Evolutionary conservation across 306 rosid species (phyloP).

Genomic region (Vigna unguiculata): DNA sequence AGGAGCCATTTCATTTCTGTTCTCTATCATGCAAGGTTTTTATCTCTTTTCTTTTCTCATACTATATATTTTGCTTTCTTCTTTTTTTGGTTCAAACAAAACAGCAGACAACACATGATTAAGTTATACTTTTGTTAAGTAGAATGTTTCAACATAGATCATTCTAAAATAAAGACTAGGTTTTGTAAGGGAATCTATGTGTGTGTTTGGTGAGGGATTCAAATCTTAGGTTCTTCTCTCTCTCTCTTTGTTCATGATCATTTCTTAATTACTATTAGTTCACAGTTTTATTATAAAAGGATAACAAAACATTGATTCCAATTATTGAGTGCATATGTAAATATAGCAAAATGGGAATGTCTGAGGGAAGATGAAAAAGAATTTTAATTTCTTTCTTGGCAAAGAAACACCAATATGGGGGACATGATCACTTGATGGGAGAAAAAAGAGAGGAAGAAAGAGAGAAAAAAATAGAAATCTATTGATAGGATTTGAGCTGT

Average conservation of each 20-base stretch:
- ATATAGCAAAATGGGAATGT: background rate
- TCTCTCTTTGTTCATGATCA: background rate
- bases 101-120: background rate
- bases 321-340: background rate
- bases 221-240: background rate
- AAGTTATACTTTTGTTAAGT: background rate
- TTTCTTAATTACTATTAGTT: background rate
- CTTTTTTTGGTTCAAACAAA: background rate
- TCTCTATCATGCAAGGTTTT: constrained; percentile 96
- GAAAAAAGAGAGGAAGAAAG: background rate
- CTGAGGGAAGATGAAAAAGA: background rate
- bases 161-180: background rate
- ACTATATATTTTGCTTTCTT: background rate
- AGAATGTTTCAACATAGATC: background rate
- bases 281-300: background rate
- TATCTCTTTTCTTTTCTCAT: background rate
- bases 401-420: constrained; percentile 4
- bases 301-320: background rate
- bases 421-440: constrained; percentile 8
- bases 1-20: constrained; percentile 89
- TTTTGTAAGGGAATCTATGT: background rate
- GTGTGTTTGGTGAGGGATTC: background rate
- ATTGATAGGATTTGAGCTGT: constrained; percentile 1
- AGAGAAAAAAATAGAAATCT: background rate
- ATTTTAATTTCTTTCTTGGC: background rate